These are phyloP conservation scores for Angomonas desouzai DNA, from an alignment of 208 protist genomes.

Conservation along the genomic window DNA sequence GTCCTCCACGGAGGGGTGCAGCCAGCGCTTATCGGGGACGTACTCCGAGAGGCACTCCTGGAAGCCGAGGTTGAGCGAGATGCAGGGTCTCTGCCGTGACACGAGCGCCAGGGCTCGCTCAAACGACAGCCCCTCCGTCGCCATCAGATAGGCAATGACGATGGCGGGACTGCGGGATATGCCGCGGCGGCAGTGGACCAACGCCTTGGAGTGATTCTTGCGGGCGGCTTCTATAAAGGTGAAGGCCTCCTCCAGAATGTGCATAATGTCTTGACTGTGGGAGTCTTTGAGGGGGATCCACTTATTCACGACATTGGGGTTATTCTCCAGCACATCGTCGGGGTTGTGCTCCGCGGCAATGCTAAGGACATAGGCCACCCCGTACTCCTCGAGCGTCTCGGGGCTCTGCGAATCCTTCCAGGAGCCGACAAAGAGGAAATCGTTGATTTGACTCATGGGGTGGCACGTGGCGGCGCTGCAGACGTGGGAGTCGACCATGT, in stretches of 20 bases:
- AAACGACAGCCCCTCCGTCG: constrained; percentile 44
- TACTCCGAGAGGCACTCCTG: constrained; percentile 52
- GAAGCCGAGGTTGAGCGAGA: constrained; percentile 82
- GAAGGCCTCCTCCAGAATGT: constrained; percentile 60
- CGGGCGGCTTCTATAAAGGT: constrained; percentile 59
- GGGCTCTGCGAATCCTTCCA: constrained; percentile 67
- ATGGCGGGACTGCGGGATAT: constrained; percentile 76
- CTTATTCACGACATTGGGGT: constrained; percentile 24
- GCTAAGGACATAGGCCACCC: constrained; percentile 78
- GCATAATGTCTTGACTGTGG: constrained; percentile 48
- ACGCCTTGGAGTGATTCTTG: constrained; percentile 36
- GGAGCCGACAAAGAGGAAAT: constrained; percentile 60
- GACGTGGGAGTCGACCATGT: constrained; percentile 19
- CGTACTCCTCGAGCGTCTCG: constrained; percentile 31
- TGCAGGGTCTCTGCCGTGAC: constrained; percentile 38
- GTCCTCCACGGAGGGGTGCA: neutral
- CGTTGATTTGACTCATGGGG: constrained; percentile 61
- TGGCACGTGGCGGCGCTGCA: constrained; percentile 64
- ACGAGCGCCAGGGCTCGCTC: constrained; percentile 51
- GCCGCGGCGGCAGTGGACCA: constrained; percentile 82
- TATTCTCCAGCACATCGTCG: constrained; percentile 10
- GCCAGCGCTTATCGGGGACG: constrained; percentile 10
- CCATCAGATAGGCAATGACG: constrained; percentile 83
- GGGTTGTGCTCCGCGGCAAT: constrained; percentile 62
- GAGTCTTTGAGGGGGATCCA: constrained; percentile 73